Evolutionary conservation across 306 rosid species (phyloP).

Genomic region (Trifolium repens): DNA sequence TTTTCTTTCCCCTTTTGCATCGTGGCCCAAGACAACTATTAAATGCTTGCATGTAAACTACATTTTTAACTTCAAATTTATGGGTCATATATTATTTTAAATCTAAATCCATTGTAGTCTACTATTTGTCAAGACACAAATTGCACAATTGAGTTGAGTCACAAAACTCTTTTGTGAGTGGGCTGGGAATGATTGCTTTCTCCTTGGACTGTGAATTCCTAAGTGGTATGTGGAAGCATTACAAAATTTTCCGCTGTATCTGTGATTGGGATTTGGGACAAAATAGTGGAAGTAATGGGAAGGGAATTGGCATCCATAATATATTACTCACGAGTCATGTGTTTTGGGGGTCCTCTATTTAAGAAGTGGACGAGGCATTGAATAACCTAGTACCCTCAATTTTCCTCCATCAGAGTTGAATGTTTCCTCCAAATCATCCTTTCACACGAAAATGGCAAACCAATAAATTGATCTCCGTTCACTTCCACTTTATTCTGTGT

Average conservation of each 20-base stretch:
- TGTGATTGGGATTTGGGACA: conserved; percentile 10
- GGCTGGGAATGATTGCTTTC: conserved; percentile 35
- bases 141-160: background rate
- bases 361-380: conserved; percentile 2
- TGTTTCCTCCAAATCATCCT: conserved; percentile 8
- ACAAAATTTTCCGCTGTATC: background rate
- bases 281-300: conserved; percentile 31
- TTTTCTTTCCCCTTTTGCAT: conserved; percentile 2
- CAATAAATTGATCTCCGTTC: conserved; percentile 17
- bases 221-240: conserved; percentile 18
- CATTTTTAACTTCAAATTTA: conserved; percentile 29
- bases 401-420: conserved; percentile 15
- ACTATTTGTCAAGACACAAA: background rate
- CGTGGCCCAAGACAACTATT: conserved; percentile 29
- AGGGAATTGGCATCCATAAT: conserved; percentile 1
- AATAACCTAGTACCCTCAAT: conserved; percentile 3
- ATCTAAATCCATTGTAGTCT: conserved; percentile 3
- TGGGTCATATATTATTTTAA: conserved; percentile 29
- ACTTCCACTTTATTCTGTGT: conserved; percentile 14
- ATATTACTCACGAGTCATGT: background rate
- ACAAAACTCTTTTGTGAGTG: background rate
- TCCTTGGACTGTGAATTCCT: conserved; percentile 28
- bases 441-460: conserved; percentile 5
- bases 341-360: background rate
- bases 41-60: conserved; percentile 7